Evolutionary conservation across 2,329 filamentous ascomycete genomes (phyloP).

Genomic region (Clonostachys sp.): DNA sequence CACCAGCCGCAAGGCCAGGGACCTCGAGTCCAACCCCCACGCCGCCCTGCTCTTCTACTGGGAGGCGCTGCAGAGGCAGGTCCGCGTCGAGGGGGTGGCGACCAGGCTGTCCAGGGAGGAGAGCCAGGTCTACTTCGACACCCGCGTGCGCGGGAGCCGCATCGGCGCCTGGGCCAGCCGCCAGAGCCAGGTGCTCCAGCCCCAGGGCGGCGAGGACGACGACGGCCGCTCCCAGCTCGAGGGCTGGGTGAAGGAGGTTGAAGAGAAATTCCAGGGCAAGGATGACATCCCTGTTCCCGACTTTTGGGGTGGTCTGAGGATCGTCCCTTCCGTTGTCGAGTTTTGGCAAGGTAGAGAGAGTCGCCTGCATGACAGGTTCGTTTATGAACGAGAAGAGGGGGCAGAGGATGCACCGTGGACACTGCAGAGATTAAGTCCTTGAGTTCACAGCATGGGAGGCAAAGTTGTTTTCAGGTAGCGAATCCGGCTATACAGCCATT

Average conservation of each 20-base stretch:
- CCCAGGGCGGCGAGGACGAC: slow-evolving; percentile 14
- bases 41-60: slow-evolving; percentile 89
- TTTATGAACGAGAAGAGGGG: slow-evolving; percentile 62
- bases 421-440: slow-evolving; percentile 72
- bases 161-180: slow-evolving; percentile 91
- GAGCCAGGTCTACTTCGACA: slow-evolving; percentile 65
- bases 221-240: slow-evolving; percentile 74
- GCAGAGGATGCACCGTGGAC: slow-evolving; percentile 45
- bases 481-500: too few relatives aligned
- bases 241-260: slow-evolving; percentile 69
- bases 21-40: slow-evolving; percentile 69
- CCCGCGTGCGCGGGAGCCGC: slow-evolving; percentile 70
- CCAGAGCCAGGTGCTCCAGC: slow-evolving; percentile 73
- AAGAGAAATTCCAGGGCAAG: slow-evolving; percentile 67
- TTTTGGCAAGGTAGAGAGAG: slow-evolving; percentile 95
- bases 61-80: slow-evolving; percentile 80
- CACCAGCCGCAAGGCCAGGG: slow-evolving; percentile 64
- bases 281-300: slow-evolving; percentile 85
- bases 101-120: slow-evolving; percentile 66
- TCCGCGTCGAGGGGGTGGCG: slow-evolving; percentile 77
- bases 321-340: slow-evolving; percentile 83
- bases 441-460: slow-evolving; percentile 3
- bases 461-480: too few relatives aligned
- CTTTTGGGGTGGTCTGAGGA: slow-evolving; percentile 89
- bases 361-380: slow-evolving; percentile 89